Percentiles rank a stretch among this genome's conserved stretches.
Evolutionary conservation across 805 yeast genomes (phyloP).

Genomic region (Candida oleophila): DNA sequence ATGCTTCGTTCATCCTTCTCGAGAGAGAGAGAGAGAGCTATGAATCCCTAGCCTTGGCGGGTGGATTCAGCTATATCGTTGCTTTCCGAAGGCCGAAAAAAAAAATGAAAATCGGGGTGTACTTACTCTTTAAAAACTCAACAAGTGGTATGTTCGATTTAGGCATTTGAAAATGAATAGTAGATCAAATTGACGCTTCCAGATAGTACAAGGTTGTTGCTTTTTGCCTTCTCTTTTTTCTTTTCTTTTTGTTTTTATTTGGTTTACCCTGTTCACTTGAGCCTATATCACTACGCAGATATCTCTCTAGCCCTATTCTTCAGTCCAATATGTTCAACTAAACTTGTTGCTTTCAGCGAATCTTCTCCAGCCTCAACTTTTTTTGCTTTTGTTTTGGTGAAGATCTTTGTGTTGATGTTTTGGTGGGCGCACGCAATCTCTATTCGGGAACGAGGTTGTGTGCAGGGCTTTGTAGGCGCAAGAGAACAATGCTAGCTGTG

Average conservation of each 20-base stretch:
- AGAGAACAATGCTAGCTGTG: too few species aligned
- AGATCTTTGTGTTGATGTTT: slow-evolving; percentile 1
- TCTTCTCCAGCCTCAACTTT: neutral
- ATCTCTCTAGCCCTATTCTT: neutral
- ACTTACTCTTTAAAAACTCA: slow-evolving; percentile 46
- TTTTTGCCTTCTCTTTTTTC: too few species aligned
- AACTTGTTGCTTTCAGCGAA: too few species aligned
- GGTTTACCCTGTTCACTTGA: neutral
- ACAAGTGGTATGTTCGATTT: slow-evolving; percentile 31
- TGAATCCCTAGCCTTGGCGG: too few species aligned
- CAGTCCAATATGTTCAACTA: neutral
- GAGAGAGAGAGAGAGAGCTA: too few species aligned
- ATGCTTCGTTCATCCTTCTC: too few species aligned
- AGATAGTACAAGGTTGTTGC: too few species aligned
- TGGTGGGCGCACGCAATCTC: neutral
- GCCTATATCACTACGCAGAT: neutral
- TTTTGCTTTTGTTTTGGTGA: slow-evolving; percentile 1
- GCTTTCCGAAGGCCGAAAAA: too few species aligned
- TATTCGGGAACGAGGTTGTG: neutral
- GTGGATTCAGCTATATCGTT: too few species aligned
- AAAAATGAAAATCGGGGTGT: too few species aligned
- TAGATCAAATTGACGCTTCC: neutral
- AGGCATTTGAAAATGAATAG: neutral
- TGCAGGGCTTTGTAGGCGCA: too few species aligned
- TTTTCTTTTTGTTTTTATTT: too few species aligned